These are phyloP conservation scores for Zygotorulaspora mrakii DNA, from an alignment of 1,139 yeast genomes.

Conservation along the genomic window DNA sequence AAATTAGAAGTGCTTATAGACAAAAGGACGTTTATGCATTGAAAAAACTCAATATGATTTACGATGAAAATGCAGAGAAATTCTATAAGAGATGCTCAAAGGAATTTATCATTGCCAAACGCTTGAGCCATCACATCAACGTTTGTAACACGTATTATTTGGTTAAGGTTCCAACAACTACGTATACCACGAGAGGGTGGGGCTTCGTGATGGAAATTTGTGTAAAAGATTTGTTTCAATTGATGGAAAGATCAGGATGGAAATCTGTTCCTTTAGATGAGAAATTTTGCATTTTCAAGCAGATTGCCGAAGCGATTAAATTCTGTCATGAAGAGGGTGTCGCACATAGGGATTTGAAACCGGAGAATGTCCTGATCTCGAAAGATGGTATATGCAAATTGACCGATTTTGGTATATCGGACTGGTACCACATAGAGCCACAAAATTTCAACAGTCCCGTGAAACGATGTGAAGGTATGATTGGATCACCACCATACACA, in stretches of 20 bases:
- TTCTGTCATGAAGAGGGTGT: slow-evolving; percentile 76
- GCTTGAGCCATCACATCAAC: slow-evolving; percentile 51
- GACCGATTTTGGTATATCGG: slow-evolving; percentile 76
- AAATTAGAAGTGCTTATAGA: slow-evolving; percentile 43
- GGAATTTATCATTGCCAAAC: slow-evolving; percentile 60
- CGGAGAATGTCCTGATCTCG: slow-evolving; percentile 75
- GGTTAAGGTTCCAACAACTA: slow-evolving; percentile 55
- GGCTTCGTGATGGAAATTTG: slow-evolving; percentile 69
- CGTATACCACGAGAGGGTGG: slow-evolving; percentile 63
- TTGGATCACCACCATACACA: slow-evolving; percentile 78
- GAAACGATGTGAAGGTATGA: slow-evolving; percentile 44
- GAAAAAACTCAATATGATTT: slow-evolving; percentile 60
- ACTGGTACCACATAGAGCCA: slow-evolving; percentile 55
- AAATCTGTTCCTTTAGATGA: slow-evolving; percentile 50
- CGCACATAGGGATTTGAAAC: slow-evolving; percentile 90
- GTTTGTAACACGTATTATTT: slow-evolving; percentile 54
- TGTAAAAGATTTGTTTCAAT: slow-evolving; percentile 63
- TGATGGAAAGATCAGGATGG: slow-evolving; percentile 48
- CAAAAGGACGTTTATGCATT: slow-evolving; percentile 49
- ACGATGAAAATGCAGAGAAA: slow-evolving; percentile 59
- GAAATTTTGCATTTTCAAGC: slow-evolving; percentile 49
- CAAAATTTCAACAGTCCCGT: slow-evolving; percentile 51
- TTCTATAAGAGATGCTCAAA: slow-evolving; percentile 62
- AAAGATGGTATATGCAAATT: slow-evolving; percentile 58
- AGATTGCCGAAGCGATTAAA: slow-evolving; percentile 51